These are phyloP conservation scores for Kwoniella mangroviensis DNA, from an alignment of 768 basidiomycete species.

Conservation along the genomic window DNA sequence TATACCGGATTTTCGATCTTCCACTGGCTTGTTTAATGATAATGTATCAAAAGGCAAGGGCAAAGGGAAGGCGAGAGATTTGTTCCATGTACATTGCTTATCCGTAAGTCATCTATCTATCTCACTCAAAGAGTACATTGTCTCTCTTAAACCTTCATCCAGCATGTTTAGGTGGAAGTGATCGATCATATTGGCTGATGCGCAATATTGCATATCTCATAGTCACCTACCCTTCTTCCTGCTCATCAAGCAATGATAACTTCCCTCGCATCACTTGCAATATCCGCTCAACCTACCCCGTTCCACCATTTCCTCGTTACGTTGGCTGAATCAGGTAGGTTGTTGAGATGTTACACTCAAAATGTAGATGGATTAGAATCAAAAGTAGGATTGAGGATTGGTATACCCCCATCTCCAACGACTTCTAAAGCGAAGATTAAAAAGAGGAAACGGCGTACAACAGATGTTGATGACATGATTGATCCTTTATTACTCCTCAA, in stretches of 20 bases:
- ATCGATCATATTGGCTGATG: neutral
- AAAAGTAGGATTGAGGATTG: conserved; percentile 83
- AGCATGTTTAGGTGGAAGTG: neutral
- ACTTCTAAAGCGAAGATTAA: neutral
- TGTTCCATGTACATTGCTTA: conserved; percentile 90
- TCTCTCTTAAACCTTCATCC: neutral
- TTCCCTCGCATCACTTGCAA: conserved; percentile 73
- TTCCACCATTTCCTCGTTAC: conserved; percentile 77
- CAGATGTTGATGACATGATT: neutral
- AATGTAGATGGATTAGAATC: conserved; percentile 89
- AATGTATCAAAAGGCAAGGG: conserved; percentile 76
- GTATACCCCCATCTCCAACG: conserved; percentile 64
- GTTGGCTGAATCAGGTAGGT: conserved; percentile 74
- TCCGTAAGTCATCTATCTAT: conserved; percentile 62
- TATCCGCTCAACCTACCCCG: conserved; percentile 73
- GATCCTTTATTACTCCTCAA: neutral
- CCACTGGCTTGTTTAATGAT: conserved; percentile 74
- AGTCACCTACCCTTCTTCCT: conserved; percentile 66
- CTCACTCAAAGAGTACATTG: neutral
- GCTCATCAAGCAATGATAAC: conserved; percentile 78
- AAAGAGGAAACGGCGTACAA: neutral
- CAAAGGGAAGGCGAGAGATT: conserved; percentile 70
- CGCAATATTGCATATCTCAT: neutral
- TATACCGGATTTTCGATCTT: conserved; percentile 86
- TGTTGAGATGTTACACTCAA: conserved; percentile 88